Percentiles rank a stretch among this genome's conserved stretches.
Evolutionary conservation across 179 eudicot species (phyloP).

Genomic region (Silene noctiflora): DNA sequence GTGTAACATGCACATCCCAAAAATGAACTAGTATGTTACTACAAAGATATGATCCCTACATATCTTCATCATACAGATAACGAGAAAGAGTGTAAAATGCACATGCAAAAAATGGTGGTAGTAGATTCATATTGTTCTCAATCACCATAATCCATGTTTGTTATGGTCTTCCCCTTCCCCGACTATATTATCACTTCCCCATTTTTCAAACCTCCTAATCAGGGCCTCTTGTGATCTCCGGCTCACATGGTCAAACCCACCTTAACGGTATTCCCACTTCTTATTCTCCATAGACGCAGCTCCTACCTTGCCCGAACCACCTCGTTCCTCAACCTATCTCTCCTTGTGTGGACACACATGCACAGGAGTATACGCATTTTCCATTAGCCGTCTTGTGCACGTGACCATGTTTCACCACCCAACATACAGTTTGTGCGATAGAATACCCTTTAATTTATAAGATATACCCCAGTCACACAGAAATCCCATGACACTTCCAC

Average conservation of each 20-base stretch:
- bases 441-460: not conserved
- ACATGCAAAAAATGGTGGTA: not conserved
- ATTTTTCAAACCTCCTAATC: not conserved
- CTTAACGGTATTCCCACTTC: not conserved
- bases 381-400: not conserved
- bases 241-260: not conserved
- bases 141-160: too few relatives aligned
- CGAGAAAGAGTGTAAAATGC: not conserved
- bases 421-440: not conserved
- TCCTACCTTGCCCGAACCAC: not conserved
- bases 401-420: not conserved
- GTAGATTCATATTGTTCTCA: too few relatives aligned
- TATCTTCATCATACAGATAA: not conserved
- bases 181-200: too few relatives aligned
- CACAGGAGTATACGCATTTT: not conserved
- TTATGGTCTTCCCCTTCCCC: too few relatives aligned
- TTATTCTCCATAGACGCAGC: not conserved
- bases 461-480: not conserved
- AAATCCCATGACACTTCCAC: too few relatives aligned
- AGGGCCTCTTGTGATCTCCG: not conserved
- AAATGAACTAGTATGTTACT: not conserved
- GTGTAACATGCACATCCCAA: not conserved
- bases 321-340: not conserved
- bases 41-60: not conserved
- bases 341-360: not conserved